These are phyloP conservation scores for Mucor mucedo DNA, from an alignment of 371 early-diverging fungal genomes.

Conservation along the genomic window DNA sequence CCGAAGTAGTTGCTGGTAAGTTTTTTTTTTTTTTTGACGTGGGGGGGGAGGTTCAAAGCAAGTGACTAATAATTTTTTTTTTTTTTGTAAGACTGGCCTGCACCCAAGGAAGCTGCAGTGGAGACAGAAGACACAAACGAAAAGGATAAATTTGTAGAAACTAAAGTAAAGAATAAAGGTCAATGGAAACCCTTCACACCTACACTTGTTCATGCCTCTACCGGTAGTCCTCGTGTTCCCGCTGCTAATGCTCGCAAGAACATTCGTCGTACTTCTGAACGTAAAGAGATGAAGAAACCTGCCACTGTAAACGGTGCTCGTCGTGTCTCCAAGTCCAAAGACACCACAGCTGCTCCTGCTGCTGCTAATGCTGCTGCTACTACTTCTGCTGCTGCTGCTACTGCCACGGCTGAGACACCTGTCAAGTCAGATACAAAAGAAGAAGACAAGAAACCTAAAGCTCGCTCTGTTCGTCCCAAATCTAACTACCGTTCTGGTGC, in stretches of 20 bases:
- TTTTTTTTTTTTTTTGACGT: constrained; percentile 2
- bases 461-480: constrained; percentile 25
- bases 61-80: background rate
- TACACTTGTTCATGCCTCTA: constrained; percentile 61
- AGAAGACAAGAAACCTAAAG: constrained; percentile 27
- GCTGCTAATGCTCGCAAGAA: constrained; percentile 33
- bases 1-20: constrained; percentile 29
- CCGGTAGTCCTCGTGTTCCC: constrained; percentile 46
- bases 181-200: constrained; percentile 68
- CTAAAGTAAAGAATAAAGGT: constrained; percentile 59
- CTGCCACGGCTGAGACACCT: constrained; percentile 10
- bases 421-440: background rate
- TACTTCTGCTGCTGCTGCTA: background rate
- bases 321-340: constrained; percentile 27
- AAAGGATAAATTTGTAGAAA: constrained; percentile 45
- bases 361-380: constrained; percentile 3
- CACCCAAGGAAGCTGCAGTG: constrained; percentile 47
- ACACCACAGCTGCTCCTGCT: constrained; percentile 6
- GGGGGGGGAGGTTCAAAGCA: too few species aligned
- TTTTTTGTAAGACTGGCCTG: constrained; percentile 45
- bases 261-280: constrained; percentile 14
- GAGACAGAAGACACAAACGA: constrained; percentile 39
- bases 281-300: constrained; percentile 10
- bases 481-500: constrained; percentile 28
- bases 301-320: constrained; percentile 2